phyloP scores from a whole-genome alignment of 1,139 yeast species.

The Pichia norvegensis region DNA sequence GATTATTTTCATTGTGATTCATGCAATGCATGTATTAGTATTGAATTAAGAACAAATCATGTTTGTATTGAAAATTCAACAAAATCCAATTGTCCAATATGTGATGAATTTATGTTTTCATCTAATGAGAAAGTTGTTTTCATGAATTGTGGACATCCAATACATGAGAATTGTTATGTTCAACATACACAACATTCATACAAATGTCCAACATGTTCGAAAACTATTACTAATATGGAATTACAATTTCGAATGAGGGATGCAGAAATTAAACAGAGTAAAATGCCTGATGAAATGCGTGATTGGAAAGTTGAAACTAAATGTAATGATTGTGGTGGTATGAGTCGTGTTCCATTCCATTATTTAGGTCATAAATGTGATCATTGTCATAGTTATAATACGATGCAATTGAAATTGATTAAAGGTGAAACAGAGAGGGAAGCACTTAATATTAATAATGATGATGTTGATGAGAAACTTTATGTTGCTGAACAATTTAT shows the following conservation, averaged over 20 bases:
- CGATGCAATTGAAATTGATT: slow-evolving; percentile 55
- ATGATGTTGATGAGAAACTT: slow-evolving; percentile 6
- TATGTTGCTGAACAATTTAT: slow-evolving; percentile 14
- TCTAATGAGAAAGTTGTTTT: slow-evolving; percentile 81
- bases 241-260: slow-evolving; percentile 81
- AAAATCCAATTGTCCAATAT: slow-evolving; percentile 87
- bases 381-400: slow-evolving; percentile 80
- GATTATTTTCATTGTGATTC: slow-evolving; percentile 87
- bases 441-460: neutral
- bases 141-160: slow-evolving; percentile 93
- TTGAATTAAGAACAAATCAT: slow-evolving; percentile 70
- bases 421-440: slow-evolving; percentile 17
- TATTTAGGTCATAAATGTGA: slow-evolving; percentile 81
- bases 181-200: slow-evolving; percentile 74
- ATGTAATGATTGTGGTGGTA: slow-evolving; percentile 88
- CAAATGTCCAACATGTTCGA: slow-evolving; percentile 86
- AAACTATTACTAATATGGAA: slow-evolving; percentile 79
- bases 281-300: slow-evolving; percentile 72
- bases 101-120: slow-evolving; percentile 85
- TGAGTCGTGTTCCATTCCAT: slow-evolving; percentile 70
- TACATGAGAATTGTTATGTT: slow-evolving; percentile 77
- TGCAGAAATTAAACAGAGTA: slow-evolving; percentile 68
- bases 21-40: slow-evolving; percentile 85
- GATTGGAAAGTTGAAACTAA: slow-evolving; percentile 69
- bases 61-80: slow-evolving; percentile 81